Percentiles rank a stretch among this genome's conserved stretches.
Evolutionary conservation across 2,329 filamentous ascomycete genomes (phyloP).

Genomic region (Piedraia hortae): DNA sequence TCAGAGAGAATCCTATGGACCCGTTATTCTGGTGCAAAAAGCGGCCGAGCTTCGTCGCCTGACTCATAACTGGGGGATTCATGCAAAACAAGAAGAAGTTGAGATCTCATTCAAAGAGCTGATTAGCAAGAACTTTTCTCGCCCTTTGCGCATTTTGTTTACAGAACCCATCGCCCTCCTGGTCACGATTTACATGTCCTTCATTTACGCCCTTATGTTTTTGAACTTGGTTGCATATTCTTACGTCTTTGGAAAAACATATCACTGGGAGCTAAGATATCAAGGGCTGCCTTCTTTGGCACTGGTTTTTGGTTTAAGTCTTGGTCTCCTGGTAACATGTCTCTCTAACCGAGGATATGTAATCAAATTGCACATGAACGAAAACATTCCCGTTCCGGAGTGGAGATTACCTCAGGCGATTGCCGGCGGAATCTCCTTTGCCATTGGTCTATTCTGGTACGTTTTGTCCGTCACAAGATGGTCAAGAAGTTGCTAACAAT

Average conservation of each 20-base stretch:
- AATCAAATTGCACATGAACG: constrained; percentile 10
- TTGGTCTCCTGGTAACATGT: constrained; percentile 7
- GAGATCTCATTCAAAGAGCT: constrained; percentile 14
- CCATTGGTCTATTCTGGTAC: constrained; percentile 1
- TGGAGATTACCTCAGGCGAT: constrained; percentile 20
- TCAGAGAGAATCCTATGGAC: constrained; percentile 29
- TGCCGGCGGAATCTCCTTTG: constrained; percentile 21
- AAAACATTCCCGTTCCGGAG: constrained; percentile 18
- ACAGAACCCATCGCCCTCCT: constrained; percentile 23
- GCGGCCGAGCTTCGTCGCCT: constrained; percentile 25
- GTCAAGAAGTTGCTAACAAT: background rate
- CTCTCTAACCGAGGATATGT: constrained; percentile 7
- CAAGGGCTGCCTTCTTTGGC: constrained; percentile 57
- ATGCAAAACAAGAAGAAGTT: constrained; percentile 21
- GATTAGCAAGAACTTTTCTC: constrained; percentile 13
- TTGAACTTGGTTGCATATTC: constrained; percentile 68
- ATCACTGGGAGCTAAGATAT: constrained; percentile 40
- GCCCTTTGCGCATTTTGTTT: constrained; percentile 21
- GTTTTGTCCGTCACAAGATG: constrained; percentile 15
- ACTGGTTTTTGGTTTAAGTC: constrained; percentile 21
- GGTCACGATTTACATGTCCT: constrained; percentile 14
- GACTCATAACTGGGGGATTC: constrained; percentile 33
- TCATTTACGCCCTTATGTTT: constrained; percentile 32
- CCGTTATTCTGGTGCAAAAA: constrained; percentile 28
- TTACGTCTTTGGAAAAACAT: constrained; percentile 45